Evolutionary conservation across 2,329 filamentous ascomycete species (phyloP), one percentile per base, ranked within the genome.

Genomic region (Cordyceps militaris): DNA sequence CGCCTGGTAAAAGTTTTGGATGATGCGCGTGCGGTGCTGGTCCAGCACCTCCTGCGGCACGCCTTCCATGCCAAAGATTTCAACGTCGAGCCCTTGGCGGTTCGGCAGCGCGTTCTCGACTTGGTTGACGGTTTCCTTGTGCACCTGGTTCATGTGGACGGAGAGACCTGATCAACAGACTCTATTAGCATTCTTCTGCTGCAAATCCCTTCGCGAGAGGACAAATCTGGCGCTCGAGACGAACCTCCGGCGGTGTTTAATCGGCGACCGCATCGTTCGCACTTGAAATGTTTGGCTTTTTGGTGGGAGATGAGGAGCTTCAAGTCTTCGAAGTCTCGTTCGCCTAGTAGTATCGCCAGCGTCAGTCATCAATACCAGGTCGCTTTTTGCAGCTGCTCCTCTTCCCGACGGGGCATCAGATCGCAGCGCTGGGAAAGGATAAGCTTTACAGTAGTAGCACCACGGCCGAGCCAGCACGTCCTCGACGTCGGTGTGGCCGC

Each of bases 261-360:
- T 64, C 92, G 82, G 63, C 94, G 85, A 55, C 86, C 86, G 71
- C 94, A 99, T 76, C 87, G 79, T 66, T 96, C 90, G 75, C 94
- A 99, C 74, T 96, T 97, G 80, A 96, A 97, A 73, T 99, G 94
- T 75, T 97, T 97, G n/a, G 93, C 92, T 72, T 97, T 97, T 70
- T 97, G 94, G 73, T 99, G 94, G 59, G 89, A 92, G 65, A 96
- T 95, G 63, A 99, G 85, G 65, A 97, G 91, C 78, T 96, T 97
- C 48, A 96, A 74, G 72, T 99, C 94, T 72, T 97, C 92, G 71
- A 97, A 99, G 75, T 97, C 93, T 76, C 93, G 89, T 75, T 99
- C 94, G 74, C 83, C 83, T 86, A 57, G 3, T 24, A 55, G 30
- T 14, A 7, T 13, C 19, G 40, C 9, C 24, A 44, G 19, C 13